phyloP scores from a whole-genome alignment of 2,329 filamentous ascomycete species.

The Colletotrichum chrysophilum region DNA sequence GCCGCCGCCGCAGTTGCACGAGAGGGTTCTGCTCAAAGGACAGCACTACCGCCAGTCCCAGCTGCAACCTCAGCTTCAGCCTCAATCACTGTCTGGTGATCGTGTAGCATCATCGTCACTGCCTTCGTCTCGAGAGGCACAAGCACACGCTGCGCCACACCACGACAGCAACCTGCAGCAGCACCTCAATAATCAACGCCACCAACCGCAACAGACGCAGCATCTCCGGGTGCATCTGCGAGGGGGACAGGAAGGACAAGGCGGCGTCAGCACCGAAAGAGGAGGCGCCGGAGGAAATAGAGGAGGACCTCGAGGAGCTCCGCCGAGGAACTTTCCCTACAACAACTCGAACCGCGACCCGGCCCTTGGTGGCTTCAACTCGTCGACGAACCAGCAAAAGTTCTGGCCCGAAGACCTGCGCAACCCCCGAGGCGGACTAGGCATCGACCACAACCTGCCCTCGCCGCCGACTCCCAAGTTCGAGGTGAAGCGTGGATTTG shows the following conservation, averaged over 20 bases:
- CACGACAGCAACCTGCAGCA: neutral
- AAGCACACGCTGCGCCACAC: neutral
- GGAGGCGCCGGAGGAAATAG: neutral
- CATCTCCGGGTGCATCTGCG: neutral
- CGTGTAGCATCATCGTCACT: neutral
- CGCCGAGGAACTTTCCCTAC: neutral
- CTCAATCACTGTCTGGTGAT: neutral
- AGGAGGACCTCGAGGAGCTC: neutral
- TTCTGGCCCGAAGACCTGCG: conserved; percentile 15
- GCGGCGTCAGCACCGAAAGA: neutral
- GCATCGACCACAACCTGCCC: neutral
- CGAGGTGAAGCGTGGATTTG: neutral
- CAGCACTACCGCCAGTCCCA: neutral
- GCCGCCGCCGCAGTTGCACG: conserved; percentile 16
- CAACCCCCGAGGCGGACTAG: conserved; percentile 2
- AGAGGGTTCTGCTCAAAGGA: conserved; percentile 2
- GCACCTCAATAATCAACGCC: neutral
- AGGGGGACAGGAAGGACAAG: neutral
- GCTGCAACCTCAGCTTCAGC: neutral
- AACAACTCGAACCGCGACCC: neutral
- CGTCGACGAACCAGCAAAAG: conserved; percentile 4
- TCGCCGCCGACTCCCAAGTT: neutral
- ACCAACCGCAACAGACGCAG: neutral
- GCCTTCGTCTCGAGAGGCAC: neutral
- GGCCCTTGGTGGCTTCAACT: neutral